Conservation (phyloP, 148 eudicot genomes). For the Amaranthus hypochondriacus region DNA sequence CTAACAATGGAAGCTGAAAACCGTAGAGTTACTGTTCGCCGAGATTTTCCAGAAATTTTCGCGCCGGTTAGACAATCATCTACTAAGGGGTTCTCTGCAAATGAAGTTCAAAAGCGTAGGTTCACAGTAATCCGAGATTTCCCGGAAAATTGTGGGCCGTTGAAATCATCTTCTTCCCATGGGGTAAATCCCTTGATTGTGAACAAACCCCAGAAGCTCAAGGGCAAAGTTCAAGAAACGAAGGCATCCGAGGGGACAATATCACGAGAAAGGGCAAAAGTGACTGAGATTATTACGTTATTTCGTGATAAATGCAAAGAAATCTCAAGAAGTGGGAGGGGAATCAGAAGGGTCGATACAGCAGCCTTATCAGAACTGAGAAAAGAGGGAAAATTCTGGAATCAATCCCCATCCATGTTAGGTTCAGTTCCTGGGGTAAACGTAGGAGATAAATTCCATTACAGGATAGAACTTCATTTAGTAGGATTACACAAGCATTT, state of each 20-base stretch:
- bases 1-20: constrained; percentile 10
- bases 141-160: constrained; percentile 23
- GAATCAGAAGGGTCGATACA: constrained; percentile 18
- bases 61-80: neutral
- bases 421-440: constrained; percentile 42
- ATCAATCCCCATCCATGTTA: constrained; percentile 5
- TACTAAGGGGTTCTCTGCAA: neutral
- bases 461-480: constrained; percentile 39
- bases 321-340: constrained; percentile 1
- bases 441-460: constrained; percentile 48
- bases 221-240: neutral
- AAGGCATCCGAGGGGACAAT: neutral
- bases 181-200: neutral
- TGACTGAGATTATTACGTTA: constrained; percentile 15
- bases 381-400: constrained; percentile 8
- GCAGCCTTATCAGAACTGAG: constrained; percentile 11
- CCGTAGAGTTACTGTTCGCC: constrained; percentile 1
- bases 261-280: constrained; percentile 15
- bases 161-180: neutral
- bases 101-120: neutral
- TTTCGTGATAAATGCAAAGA: constrained; percentile 19
- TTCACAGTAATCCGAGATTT: constrained; percentile 9
- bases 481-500: constrained; percentile 47
- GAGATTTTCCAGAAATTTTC: constrained; percentile 19
- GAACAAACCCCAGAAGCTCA: neutral